These are phyloP conservation scores for Alternaria consortialis DNA, from an alignment of 2,329 filamentous ascomycete genomes.

Conservation along the genomic window DNA sequence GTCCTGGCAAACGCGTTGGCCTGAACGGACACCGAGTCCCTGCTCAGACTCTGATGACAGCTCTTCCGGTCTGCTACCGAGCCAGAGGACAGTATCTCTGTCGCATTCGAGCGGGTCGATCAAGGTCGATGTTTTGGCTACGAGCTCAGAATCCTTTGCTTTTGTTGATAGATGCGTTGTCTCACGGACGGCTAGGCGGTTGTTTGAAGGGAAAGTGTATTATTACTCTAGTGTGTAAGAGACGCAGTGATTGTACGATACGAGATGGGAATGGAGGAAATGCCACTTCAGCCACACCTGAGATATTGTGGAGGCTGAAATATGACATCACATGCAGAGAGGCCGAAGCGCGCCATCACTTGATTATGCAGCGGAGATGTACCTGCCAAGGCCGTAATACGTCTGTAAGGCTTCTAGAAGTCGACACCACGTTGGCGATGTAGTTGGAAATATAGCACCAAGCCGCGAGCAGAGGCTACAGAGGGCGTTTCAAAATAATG, in stretches of 20 bases:
- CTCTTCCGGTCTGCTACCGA: background rate
- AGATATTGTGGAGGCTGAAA: background rate
- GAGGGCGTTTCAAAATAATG: background rate
- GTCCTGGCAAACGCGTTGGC: no score
- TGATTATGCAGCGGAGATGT: slow-evolving; percentile 22
- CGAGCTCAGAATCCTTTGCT: slow-evolving; percentile 24
- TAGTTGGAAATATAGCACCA: background rate
- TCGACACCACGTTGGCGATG: background rate
- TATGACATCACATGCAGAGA: slow-evolving; percentile 26
- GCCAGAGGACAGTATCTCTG: slow-evolving; percentile 19
- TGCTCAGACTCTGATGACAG: no score
- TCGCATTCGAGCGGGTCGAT: slow-evolving; percentile 40
- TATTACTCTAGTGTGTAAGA: slow-evolving; percentile 21
- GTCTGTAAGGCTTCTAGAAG: slow-evolving; percentile 6
- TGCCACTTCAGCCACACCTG: slow-evolving; percentile 1
- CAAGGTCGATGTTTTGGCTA: slow-evolving; percentile 33
- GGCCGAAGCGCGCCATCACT: slow-evolving; percentile 25
- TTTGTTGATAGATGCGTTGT: slow-evolving; percentile 39
- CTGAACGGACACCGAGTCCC: no score
- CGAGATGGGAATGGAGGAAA: background rate
- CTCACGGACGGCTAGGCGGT: slow-evolving; percentile 43
- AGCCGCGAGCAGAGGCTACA: background rate
- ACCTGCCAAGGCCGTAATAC: slow-evolving; percentile 30
- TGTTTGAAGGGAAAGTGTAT: slow-evolving; percentile 45
- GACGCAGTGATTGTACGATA: background rate